Conservation (phyloP, 495 filamentous ascomycete genomes). For the Aspergillus sparsus region DNA sequence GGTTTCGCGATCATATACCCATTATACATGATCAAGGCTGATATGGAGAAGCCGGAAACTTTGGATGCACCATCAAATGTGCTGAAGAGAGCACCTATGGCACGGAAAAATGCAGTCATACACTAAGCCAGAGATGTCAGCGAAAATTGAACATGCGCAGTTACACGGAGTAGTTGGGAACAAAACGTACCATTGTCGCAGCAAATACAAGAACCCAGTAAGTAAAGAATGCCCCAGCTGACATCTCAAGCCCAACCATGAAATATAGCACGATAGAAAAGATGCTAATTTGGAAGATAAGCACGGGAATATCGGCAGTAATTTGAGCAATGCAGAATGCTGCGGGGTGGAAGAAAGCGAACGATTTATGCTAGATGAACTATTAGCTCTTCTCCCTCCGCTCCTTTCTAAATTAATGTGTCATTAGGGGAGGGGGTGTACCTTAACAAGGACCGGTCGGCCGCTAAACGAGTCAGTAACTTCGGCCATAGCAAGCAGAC, state of each 20-base stretch:
- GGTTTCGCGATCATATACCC: conserved; percentile 63
- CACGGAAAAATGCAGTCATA: conserved; percentile 57
- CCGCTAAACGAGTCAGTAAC: conserved; percentile 68
- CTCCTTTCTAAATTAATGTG: no score
- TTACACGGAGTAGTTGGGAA: not conserved
- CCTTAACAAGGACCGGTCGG: conserved; percentile 69
- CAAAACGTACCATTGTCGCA: conserved; percentile 27
- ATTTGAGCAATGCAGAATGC: conserved; percentile 73
- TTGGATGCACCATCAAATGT: conserved; percentile 58
- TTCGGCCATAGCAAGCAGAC: conserved; percentile 70
- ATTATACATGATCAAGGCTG: conserved; percentile 57
- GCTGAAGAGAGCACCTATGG: conserved; percentile 50
- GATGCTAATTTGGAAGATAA: conserved; percentile 62
- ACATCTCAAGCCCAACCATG: conserved; percentile 57
- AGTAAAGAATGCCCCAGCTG: conserved; percentile 55
- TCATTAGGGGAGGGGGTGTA: no score
- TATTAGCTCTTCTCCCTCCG: no score
- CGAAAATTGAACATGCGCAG: no score
- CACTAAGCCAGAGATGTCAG: not conserved
- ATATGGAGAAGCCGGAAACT: conserved; percentile 50
- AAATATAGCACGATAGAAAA: conserved; percentile 75
- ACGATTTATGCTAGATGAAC: conserved; percentile 1
- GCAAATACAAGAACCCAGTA: conserved; percentile 50
- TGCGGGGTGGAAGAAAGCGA: conserved; percentile 69
- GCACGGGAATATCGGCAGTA: conserved; percentile 66